Evolutionary conservation across 1,139 yeast species (phyloP), one percentile per base, ranked within the genome.

Genomic region (Zygoascus sp.): DNA sequence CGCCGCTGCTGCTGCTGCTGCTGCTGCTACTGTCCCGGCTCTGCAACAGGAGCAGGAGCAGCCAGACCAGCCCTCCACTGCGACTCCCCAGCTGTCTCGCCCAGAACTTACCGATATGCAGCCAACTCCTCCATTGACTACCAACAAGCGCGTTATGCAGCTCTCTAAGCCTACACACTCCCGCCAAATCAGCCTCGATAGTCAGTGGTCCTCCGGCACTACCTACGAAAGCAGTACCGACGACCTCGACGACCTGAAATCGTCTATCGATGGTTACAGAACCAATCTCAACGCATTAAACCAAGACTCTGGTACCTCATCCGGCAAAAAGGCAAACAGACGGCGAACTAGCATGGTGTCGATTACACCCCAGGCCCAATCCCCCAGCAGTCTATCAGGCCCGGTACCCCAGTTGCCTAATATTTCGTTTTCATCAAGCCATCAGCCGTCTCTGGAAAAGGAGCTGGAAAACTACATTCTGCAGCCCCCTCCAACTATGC

Each of bases 181-280:
- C 19, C 22, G 47, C 2, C 19, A 28, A 9, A 25, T 35, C 6
- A 36, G 42, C 16, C 19, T 37, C 19, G 35, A 27, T n/a, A 40
- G 36, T 25, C 35, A 40, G 32, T 20, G 27, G 27, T 28, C 36
- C 22, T 9, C 35, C 19, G 35, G 27, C 7, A 25, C 42, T 17
- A 27, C 25, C 20, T 39, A 27, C 13, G 36, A 25, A 8, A 19
- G 38, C 19, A 27, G 22, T 16, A 32, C 42, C 1, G 45, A 40
- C 19, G 52, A 46, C 15, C 45, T 50, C 10, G 49, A 44, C 20
- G 39, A 45, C 5, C 43, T 51, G 19, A 42, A 50, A 22, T 44
- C 50, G 4, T 48, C 55, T 6, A 38, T 55, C 10, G 58, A 54
- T 15, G 36, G 40, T 32, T 52, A 52, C 27, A 43, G 56, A 32